Evolutionary conservation across 495 filamentous ascomycete species (phyloP).

Genomic region (Ramalina intermedia): DNA sequence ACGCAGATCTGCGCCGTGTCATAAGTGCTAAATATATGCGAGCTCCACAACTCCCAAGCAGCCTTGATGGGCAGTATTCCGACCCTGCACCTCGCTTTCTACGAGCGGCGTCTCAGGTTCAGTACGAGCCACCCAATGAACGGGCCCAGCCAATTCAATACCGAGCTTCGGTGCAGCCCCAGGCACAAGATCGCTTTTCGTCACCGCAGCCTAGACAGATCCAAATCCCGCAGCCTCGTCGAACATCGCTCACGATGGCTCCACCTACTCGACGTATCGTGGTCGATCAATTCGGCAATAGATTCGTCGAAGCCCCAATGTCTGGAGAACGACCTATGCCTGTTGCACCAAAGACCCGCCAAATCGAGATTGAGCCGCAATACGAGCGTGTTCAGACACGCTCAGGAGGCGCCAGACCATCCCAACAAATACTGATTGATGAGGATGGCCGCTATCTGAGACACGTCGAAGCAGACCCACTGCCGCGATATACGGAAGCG

Average conservation of each 20-base stretch:
- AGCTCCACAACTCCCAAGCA: constrained; percentile 18
- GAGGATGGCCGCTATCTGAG: constrained; percentile 31
- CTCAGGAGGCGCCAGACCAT: constrained; percentile 24
- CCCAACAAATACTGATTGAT: constrained; percentile 30
- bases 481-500: constrained; percentile 18
- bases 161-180: constrained; percentile 34
- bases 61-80: constrained; percentile 11
- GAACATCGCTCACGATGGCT: constrained; percentile 34
- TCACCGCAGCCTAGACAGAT: constrained; percentile 38
- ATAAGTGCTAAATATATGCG: constrained; percentile 36
- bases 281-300: constrained; percentile 54
- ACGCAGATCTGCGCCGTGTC: constrained; percentile 42
- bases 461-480: constrained; percentile 27
- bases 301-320: constrained; percentile 49
- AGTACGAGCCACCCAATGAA: constrained; percentile 34
- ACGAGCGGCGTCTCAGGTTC: constrained; percentile 46
- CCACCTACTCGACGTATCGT: constrained; percentile 49
- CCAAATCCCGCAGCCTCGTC: constrained; percentile 23
- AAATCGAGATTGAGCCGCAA: constrained; percentile 28
- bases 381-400: constrained; percentile 25
- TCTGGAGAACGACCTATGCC: constrained; percentile 30
- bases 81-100: constrained; percentile 23
- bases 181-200: constrained; percentile 41
- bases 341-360: constrained; percentile 31
- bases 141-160: constrained; percentile 44